These are phyloP conservation scores for Pseudogymnoascus sp. DNA, from an alignment of 2,329 filamentous ascomycete genomes.

Conservation along the genomic window DNA sequence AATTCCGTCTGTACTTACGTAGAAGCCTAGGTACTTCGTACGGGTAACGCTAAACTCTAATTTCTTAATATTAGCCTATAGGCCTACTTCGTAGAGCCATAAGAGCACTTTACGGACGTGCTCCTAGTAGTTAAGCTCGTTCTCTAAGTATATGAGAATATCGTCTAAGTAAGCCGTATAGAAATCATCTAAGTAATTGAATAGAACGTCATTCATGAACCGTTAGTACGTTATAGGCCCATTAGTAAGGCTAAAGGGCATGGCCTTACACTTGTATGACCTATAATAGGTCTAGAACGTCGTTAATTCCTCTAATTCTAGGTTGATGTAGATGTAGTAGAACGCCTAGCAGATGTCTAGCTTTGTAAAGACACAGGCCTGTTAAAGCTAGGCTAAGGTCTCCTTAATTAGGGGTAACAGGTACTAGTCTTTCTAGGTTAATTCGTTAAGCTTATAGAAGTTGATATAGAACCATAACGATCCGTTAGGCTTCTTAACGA, in stretches of 20 bases:
- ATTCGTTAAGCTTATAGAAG: too few relatives aligned
- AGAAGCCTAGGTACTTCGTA: too few relatives aligned
- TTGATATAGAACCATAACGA: too few relatives aligned
- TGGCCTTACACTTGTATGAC: constrained; percentile 8
- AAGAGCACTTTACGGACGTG: neutral
- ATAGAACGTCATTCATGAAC: constrained; percentile 10
- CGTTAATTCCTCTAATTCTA: too few relatives aligned
- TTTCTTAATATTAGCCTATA: constrained; percentile 10
- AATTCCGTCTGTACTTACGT: too few relatives aligned
- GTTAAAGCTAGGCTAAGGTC: too few relatives aligned
- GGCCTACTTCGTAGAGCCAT: neutral
- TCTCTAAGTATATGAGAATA: constrained; percentile 10
- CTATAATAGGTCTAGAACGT: too few relatives aligned
- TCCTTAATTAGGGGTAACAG: too few relatives aligned
- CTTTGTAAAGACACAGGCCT: neutral
- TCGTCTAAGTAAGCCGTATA: constrained; percentile 11
- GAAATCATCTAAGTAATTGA: constrained; percentile 6
- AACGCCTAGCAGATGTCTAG: neutral
- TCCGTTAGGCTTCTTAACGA: too few relatives aligned
- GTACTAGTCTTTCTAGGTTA: too few relatives aligned
- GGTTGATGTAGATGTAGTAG: neutral
- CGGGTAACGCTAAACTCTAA: neutral
- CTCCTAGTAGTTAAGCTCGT: neutral
- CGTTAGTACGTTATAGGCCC: constrained; percentile 6
- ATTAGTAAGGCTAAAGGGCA: constrained; percentile 13